These are phyloP conservation scores for Haematococcus lacustris DNA, from an alignment of 139 green algal species.

Conservation along the genomic window DNA sequence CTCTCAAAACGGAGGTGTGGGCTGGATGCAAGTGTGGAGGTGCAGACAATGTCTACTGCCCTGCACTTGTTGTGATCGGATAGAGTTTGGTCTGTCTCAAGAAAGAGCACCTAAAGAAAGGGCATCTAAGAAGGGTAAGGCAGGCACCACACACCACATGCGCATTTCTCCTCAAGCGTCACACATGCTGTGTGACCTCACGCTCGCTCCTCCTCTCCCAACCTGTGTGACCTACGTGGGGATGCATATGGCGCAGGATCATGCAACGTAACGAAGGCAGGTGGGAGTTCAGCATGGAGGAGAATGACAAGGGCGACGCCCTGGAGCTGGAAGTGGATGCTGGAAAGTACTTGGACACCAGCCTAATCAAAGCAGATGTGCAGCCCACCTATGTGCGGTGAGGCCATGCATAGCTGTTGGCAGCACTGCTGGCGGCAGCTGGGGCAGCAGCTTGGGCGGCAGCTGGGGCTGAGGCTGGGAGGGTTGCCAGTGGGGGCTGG, in stretches of 20 bases:
- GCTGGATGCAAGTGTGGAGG: too few species aligned
- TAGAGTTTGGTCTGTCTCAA: too few species aligned
- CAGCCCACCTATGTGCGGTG: slow-evolving; percentile 57
- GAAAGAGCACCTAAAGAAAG: too few species aligned
- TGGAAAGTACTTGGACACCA: slow-evolving; percentile 73
- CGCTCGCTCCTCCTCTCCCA: too few species aligned
- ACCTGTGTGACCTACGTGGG: slow-evolving; percentile 33
- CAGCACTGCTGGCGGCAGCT: neutral
- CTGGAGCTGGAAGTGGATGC: slow-evolving; percentile 71
- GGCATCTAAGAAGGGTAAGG: too few species aligned
- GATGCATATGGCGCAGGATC: slow-evolving; percentile 10
- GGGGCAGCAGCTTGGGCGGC: neutral
- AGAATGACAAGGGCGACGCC: slow-evolving; percentile 37
- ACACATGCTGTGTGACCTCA: too few species aligned
- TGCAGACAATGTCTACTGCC: too few species aligned
- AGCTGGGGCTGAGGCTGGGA: neutral
- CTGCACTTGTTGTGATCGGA: too few species aligned
- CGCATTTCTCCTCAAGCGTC: too few species aligned
- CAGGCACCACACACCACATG: too few species aligned
- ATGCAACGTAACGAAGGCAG: slow-evolving; percentile 68
- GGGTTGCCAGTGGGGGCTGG: too few species aligned
- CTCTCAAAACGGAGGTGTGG: too few species aligned
- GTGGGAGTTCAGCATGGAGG: slow-evolving; percentile 68
- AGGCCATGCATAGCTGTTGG: neutral
- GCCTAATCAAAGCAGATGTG: slow-evolving; percentile 75